Base-by-base conservation (phyloP, 768 basidiomycete genomes). In the Amanita rimosa region DNA sequence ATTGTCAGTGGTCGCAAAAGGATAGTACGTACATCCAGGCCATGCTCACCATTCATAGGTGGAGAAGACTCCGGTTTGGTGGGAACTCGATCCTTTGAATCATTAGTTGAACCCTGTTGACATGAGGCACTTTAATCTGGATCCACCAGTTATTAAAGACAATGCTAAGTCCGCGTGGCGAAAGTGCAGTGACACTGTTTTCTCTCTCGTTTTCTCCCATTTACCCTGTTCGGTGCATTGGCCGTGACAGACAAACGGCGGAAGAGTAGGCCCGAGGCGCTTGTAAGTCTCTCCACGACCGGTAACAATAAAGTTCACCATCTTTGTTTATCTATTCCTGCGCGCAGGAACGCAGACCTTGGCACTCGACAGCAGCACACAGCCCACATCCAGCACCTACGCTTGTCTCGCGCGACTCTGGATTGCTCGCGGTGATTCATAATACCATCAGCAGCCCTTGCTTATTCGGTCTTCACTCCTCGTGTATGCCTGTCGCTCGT, bases 381-480 rank as follows among this genome's bases (percentile, higher is more conserved):
- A 48, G 47, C 47, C 37, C 39, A 39, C 47, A 27, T 40, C 19
- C 47, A 40, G 47, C 47, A 48, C 36, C 27, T 39, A 37, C 46
- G 24, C 47, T 48, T 48, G 47, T 29, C 47, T 48, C 47, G 47
- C 47, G 39, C 47, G 39, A 48, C 47, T 48, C 47, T 48, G 47
- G 37, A 39, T 33, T 26, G 21, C 36, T 27, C 38, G 17, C 37
- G 47, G 47, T 41, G 47, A 48, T 48, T 48, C 47, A 48, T 48
- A 48, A 41, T 37, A 39, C 27, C 47, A 48, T 48, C 47, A 48
- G n/a, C 47, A 48, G 47, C 47, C 47, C 47, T 47, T 48, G 47
- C 47, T 48, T 47, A 38, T 48, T 41, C 29, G 47, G 47, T 37
- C 40, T 39, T 46, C 47, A 27, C 39, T 31, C 14, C 47, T 37